Percentiles rank a stretch among this genome's conserved stretches.
Conservation (phyloP, 2,329 filamentous ascomycete genomes). For the Leptographium radiaticola region DNA sequence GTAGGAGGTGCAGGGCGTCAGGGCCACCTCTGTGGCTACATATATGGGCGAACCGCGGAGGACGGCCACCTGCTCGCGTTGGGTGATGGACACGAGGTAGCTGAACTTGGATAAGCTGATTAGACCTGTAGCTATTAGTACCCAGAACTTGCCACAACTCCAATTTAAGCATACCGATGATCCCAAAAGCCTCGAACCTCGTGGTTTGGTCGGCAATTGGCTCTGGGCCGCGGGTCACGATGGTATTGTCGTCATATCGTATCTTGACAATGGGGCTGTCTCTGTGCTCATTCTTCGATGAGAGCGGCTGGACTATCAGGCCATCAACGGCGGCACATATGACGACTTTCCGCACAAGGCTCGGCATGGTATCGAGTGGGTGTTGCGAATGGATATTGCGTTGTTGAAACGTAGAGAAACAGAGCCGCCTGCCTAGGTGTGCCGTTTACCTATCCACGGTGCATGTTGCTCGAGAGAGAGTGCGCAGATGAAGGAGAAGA, state of each 20-base stretch:
- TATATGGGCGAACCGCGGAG: constrained; percentile 74
- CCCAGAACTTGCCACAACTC: neutral
- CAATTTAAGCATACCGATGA: constrained; percentile 34
- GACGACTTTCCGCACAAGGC: constrained; percentile 64
- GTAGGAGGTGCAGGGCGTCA: constrained; percentile 77
- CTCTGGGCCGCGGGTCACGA: constrained; percentile 32
- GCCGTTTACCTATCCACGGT: neutral
- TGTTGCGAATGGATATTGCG: neutral
- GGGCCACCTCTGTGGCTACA: constrained; percentile 72
- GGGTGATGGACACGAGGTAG: constrained; percentile 78
- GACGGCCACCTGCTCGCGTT: constrained; percentile 77
- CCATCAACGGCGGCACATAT: constrained; percentile 75
- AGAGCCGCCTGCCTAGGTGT: neutral
- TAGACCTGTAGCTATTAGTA: constrained; percentile 44
- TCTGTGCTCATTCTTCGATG: constrained; percentile 46
- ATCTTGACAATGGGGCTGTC: constrained; percentile 47
- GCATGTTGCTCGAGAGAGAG: neutral
- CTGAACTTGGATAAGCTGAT: constrained; percentile 68
- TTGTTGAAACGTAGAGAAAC: neutral
- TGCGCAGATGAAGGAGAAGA: neutral
- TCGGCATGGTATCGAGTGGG: constrained; percentile 45
- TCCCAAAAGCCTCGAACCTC: constrained; percentile 46
- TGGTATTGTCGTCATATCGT: constrained; percentile 49
- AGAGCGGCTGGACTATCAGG: constrained; percentile 63
- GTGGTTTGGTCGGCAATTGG: constrained; percentile 29